Conservation (phyloP, 176 grass and related monocot genomes). For the Alloteropsis semialata region DNA sequence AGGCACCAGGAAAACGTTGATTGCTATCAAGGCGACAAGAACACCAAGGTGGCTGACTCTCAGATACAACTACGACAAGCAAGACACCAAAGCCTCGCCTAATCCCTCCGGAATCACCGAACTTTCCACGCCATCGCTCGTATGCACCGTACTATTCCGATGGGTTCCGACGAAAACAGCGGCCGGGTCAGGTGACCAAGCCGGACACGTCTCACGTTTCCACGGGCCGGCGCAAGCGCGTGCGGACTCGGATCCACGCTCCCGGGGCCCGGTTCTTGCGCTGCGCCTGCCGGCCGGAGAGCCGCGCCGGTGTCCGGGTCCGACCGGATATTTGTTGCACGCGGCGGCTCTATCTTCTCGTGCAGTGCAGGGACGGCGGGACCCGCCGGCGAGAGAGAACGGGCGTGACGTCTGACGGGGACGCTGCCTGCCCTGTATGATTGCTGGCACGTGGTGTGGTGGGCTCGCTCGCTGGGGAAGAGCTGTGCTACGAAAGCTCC, state of each 20-base stretch:
- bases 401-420: neutral
- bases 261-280: too few species aligned
- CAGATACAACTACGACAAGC: neutral
- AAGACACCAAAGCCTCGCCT: neutral
- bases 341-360: neutral
- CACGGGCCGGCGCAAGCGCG: neutral
- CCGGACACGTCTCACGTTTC: neutral
- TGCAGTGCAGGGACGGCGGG: neutral
- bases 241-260: constrained; percentile 41
- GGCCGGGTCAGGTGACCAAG: neutral
- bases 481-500: neutral
- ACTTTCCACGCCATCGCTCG: too few species aligned
- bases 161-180: neutral
- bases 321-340: neutral
- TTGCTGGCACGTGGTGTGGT: neutral
- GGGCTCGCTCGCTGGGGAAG: neutral
- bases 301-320: neutral
- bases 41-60: too few species aligned
- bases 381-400: neutral
- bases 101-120: neutral
- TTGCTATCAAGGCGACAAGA: too few species aligned
- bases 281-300: too few species aligned
- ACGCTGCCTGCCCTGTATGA: neutral
- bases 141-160: neutral
- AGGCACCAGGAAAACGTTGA: too few species aligned